Evolutionary conservation across 139 green algal genomes (phyloP).

Genomic region (Haematococcus sp.): DNA sequence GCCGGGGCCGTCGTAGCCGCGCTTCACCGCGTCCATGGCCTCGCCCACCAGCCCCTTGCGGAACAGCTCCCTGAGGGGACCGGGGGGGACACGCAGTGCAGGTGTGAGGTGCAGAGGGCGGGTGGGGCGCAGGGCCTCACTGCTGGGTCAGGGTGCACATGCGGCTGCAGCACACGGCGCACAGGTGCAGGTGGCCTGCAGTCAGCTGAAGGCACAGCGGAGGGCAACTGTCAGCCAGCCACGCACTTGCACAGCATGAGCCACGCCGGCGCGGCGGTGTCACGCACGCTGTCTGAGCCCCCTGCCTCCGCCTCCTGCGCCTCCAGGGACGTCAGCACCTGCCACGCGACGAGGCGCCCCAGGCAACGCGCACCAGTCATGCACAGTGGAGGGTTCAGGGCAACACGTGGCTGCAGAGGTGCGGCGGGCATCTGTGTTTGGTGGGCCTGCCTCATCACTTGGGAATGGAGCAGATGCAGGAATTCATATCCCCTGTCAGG

Average conservation of each 20-base stretch:
- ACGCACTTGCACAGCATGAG: slow-evolving; percentile 27
- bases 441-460: too few relatives aligned
- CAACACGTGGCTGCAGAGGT: too few relatives aligned
- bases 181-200: neutral
- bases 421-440: too few relatives aligned
- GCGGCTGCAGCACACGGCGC: too few relatives aligned
- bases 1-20: slow-evolving; percentile 17
- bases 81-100: neutral
- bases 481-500: too few relatives aligned
- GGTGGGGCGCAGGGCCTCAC: too few relatives aligned
- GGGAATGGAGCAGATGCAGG: too few relatives aligned
- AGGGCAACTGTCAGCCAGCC: too few relatives aligned
- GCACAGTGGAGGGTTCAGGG: too few relatives aligned
- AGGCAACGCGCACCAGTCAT: too few relatives aligned
- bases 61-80: slow-evolving; percentile 23
- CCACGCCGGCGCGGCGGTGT: slow-evolving; percentile 8
- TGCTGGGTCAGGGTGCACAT: neutral
- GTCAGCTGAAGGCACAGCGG: too few relatives aligned
- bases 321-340: slow-evolving; percentile 27
- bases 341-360: too few relatives aligned
- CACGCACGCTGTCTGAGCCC: neutral
- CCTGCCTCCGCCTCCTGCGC: slow-evolving; percentile 3
- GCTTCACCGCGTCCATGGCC: slow-evolving; percentile 19
- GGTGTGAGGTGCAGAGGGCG: neutral
- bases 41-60: slow-evolving; percentile 16